Base-by-base conservation (phyloP, 441 rosid species). In the Dalechampia spathulata region DNA sequence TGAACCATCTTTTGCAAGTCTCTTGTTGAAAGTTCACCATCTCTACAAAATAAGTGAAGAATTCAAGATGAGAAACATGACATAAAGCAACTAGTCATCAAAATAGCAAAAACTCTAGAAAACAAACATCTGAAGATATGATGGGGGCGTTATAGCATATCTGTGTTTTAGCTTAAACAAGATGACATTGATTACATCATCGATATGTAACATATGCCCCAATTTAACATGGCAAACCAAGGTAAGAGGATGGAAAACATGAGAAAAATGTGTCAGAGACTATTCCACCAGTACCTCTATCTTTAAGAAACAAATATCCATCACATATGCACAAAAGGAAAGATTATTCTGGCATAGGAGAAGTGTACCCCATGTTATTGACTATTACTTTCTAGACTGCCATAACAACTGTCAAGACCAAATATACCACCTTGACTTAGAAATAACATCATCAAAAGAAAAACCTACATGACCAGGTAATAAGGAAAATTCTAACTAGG, bases 1-100 rank as follows among this genome's bases (percentile, higher is more conserved):
- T 94, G 99, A 76, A 94, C 96, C 96, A 94, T 90, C 80, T 86
- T 85, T 74, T 90, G 98, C 73, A 94, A 75, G 53, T 94, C 99
- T 72, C 84, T 65, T 28, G 99, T 90, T 30, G 99, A 90, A 66
- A 88, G 77, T 63, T 94, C 99, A 17, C 88, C 86, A 65, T 80
- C 89, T 77, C 99, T 94, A 8, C 34, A 30, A 4, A 30, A 34
- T 3, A 34, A 34, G 38, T 34, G 38, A 10, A 34, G 38, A 34
- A n/a, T 38, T 38, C 42, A 38, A 34, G 38, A 14, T 38, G n/a
- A 38, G 17, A 38, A 38, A 14, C 3, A 38, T 38, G 16, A 13
- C 17, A 14, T 38, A 15, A 13, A 38, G 42, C 16, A 38, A 2
- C 9, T 9, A 34, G 11, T 34, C 38, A 34, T 10, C 2, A 11